Evolutionary conservation across 495 filamentous ascomycete species (phyloP), one percentile per base, ranked within the genome.

Genomic region (Jackrogersella minutella): DNA sequence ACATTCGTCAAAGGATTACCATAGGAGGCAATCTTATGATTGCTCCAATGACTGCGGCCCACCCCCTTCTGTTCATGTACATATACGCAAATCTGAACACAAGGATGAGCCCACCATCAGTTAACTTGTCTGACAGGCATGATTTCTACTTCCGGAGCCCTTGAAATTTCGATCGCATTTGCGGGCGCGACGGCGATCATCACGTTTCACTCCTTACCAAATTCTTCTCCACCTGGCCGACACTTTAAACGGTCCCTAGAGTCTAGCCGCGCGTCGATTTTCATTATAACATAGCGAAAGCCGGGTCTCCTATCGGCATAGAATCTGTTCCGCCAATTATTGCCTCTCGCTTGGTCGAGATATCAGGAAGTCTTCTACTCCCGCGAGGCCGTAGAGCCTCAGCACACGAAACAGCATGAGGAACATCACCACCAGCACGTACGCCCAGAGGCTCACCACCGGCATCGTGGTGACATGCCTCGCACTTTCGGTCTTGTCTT

Each of bases 401-500:
- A 26, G 21, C 44, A 28, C 16, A 30, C 34, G 16, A 34, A 33
- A 28, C 33, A 58, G 6, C 54, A 65, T 65, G 62, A 28, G 54
- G 37, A n/a, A 11, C 39, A 19, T 58, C 8, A 37, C 31, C 19
- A 47, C 31, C 19, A 47, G 57, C 3, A 52, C 53, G 7, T 39
- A 57, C 19, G 61, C 59, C 47, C 52, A 61, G 33, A 61, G 68
- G 54, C 62, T 71, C 34, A 71, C 68, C 34, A 60, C 51, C 49
- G 68, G 68, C 43, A 62, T 71, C 11, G 68, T 66, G n/a, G 30
- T 66, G 14, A 60, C 63, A 9, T 71, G 68, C 14, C 62, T 71
- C 5, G 39, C 41, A 5, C n/a, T 71, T 22, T 71, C 68, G 2
- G 44, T 71, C 4, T 22, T 67, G 6, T 64, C 68, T 1, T 71